phyloP scores from a whole-genome alignment of 345 rosid genomes.

The Iberis pinnata region DNA sequence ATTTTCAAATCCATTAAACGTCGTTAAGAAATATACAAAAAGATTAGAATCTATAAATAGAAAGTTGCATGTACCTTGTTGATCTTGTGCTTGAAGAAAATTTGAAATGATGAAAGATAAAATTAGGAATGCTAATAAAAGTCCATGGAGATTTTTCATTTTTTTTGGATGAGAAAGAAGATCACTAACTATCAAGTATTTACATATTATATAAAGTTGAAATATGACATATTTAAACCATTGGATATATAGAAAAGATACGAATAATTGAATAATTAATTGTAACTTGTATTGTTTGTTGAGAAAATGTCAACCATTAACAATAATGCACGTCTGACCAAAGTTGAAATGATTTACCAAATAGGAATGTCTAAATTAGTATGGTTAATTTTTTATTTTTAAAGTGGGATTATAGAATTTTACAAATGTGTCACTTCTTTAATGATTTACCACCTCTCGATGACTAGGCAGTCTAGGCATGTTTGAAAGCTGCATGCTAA shows the following conservation, averaged over 20 bases:
- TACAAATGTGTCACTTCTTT: too few species aligned
- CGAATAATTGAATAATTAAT: background rate
- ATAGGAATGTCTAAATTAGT: too few species aligned
- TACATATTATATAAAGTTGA: background rate
- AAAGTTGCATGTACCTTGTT: conserved; percentile 19
- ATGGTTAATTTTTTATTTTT: too few species aligned
- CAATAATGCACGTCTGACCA: background rate
- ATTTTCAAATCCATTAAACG: too few species aligned
- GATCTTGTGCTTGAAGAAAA: conserved; percentile 23
- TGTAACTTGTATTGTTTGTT: too few species aligned
- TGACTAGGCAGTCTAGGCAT: too few species aligned
- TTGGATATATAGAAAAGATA: background rate
- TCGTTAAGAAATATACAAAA: background rate
- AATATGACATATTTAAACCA: conserved; percentile 7
- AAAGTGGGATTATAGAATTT: too few species aligned
- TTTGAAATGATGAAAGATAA: background rate
- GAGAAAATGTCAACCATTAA: too few species aligned
- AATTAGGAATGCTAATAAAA: conserved; percentile 5
- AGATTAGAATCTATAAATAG: background rate
- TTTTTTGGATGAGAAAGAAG: background rate
- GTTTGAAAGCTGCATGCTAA: too few species aligned
- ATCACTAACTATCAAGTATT: background rate
- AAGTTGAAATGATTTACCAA: background rate
- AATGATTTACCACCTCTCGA: too few species aligned
- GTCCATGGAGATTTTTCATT: conserved; percentile 19